Percentiles rank a stretch among this genome's conserved stretches.
Conservation (phyloP, 306 rosid genomes). For the Pueraria montana region DNA sequence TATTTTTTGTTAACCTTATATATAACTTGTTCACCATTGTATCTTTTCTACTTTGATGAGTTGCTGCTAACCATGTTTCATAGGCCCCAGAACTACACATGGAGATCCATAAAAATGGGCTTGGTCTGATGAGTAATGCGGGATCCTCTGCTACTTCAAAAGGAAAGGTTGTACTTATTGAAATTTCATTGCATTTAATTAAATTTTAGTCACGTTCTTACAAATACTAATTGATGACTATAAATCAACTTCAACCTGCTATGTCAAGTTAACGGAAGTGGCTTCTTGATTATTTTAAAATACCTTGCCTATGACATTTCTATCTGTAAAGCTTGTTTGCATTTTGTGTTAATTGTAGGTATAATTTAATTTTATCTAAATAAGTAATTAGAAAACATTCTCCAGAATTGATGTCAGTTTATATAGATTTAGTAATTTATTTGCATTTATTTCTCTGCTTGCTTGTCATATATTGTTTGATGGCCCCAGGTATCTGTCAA, state of each 20-base stretch:
- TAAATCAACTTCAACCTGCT: conserved; percentile 22
- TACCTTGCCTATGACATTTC: conserved; percentile 27
- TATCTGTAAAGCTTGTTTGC: background rate
- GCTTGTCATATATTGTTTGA: conserved; percentile 17
- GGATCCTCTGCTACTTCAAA: conserved; percentile 63
- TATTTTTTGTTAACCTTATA: conserved; percentile 11
- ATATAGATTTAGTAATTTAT: conserved; percentile 5
- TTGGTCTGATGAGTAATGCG: conserved; percentile 62
- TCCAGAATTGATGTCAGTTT: conserved; percentile 16
- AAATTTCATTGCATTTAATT: conserved; percentile 24
- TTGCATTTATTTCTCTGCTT: conserved; percentile 30
- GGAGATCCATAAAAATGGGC: conserved; percentile 75
- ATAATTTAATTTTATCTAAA: background rate
- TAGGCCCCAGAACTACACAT: conserved; percentile 82
- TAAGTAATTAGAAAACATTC: conserved; percentile 1
- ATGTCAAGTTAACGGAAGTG: conserved; percentile 20
- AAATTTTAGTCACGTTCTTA: conserved; percentile 14
- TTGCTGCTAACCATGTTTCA: conserved; percentile 23
- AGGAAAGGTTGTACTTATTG: conserved; percentile 59
- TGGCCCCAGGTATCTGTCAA: conserved; percentile 7
- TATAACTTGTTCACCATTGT: conserved; percentile 8
- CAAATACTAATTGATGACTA: conserved; percentile 19
- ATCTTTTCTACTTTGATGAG: conserved; percentile 35
- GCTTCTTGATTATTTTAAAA: conserved; percentile 6
- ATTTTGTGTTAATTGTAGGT: background rate